Conservation (phyloP, 805 yeast species). For the Blastobotrys terrestris region DNA sequence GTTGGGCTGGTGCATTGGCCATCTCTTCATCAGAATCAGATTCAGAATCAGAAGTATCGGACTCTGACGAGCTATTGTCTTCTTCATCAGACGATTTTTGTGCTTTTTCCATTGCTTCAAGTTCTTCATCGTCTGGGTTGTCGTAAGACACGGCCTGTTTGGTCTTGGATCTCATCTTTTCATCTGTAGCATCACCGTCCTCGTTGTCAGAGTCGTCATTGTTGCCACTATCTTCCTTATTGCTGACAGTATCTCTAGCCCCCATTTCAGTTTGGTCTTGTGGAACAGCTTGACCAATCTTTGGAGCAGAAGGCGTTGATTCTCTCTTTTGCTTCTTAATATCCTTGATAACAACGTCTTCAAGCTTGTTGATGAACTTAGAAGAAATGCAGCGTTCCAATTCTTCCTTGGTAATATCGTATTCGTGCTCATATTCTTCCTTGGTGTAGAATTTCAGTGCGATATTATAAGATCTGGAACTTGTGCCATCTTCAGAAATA, state of each 20-base stretch:
- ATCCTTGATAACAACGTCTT: constrained; percentile 69
- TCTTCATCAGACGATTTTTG: constrained; percentile 37
- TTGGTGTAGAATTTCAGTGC: constrained; percentile 68
- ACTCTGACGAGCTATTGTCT: constrained; percentile 23
- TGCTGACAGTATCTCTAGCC: constrained; percentile 40
- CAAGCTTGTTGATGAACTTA: constrained; percentile 64
- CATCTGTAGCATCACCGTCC: constrained; percentile 59
- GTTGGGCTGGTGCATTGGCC: constrained; percentile 20
- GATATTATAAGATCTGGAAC: constrained; percentile 67
- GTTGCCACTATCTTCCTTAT: constrained; percentile 29
- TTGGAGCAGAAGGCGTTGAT: constrained; percentile 32
- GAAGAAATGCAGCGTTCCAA: constrained; percentile 62
- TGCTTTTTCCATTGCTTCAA: constrained; percentile 80
- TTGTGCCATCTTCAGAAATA: constrained; percentile 40
- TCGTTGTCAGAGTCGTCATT: constrained; percentile 36
- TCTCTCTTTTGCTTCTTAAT: constrained; percentile 69
- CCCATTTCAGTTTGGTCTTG: constrained; percentile 44
- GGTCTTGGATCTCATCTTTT: constrained; percentile 50
- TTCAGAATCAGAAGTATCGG: constrained; percentile 35
- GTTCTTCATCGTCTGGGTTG: constrained; percentile 91
- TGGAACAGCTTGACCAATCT: constrained; percentile 35
- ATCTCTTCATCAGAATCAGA: constrained; percentile 39
- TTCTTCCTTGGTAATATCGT: constrained; percentile 77
- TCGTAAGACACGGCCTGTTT: constrained; percentile 91
- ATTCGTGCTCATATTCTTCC: constrained; percentile 76